Evolutionary conservation across 2,329 filamentous ascomycete genomes (phyloP), one percentile per base, ranked within the genome.

Genomic region (Neopestalotiopsis sp.): DNA sequence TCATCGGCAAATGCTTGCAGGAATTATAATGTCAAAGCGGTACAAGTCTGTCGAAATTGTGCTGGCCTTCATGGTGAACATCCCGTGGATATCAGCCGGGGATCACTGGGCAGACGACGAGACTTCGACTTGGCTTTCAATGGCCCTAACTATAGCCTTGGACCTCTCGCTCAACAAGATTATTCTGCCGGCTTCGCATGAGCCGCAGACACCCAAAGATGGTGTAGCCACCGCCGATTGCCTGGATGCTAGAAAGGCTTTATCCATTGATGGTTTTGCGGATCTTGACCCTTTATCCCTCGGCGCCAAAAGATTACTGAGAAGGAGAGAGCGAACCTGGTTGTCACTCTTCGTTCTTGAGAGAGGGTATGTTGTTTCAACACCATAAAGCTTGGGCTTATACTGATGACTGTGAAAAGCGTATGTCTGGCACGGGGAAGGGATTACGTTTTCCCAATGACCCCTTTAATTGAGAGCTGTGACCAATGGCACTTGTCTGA

Each of bases 31-130:
- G 64, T 80, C 84, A 0, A 85, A 87, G 60, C 87, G 90, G 2
- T 86, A 89, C 74, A 87, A 90, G 68, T 94, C 91, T 0, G 90
- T 92, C 5, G 91, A 94, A 76, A 92, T 94, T 68, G 89, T 94
- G 0, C 81, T 94, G 1, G 91, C 90, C 0, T 93, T 93, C 75
- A 91, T 94, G 88, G 86, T 92, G 40, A 93, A 93, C 70, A 87
- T 94, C 6, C 91, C 91, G 0, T 94, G 91, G 91, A 92, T 93
- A 86, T 88, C 88, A 38, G 89, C 90, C 1, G 89, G 90, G 2
- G 81, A 87, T 69, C 89, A 91, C 74, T 90, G 89, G 77, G 90
- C 90, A 10, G 91, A 93, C 71, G 91, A 94, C 70, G 91, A 93
- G 73, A 92, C 91, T 0, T 92, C 90, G 69, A 86, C 88, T 57